Percentiles rank a stretch among this genome's conserved stretches.
These are phyloP conservation scores for Oryza rufipogon DNA, from an alignment of 176 grass and related monocot genomes.

Conservation along the genomic window DNA sequence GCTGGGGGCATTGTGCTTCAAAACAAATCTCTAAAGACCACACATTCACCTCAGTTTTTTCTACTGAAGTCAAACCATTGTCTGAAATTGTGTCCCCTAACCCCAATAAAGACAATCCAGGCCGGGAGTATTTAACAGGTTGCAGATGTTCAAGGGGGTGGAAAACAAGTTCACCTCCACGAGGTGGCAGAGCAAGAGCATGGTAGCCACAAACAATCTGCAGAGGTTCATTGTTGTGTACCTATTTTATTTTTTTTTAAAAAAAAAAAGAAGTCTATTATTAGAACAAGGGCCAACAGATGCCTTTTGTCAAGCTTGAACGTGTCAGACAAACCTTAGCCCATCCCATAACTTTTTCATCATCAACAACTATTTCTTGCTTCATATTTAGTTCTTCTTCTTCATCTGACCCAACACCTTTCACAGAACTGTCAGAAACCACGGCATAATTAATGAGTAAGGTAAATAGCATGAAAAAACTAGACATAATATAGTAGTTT, in stretches of 20 bases:
- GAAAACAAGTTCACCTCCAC: conserved; percentile 86
- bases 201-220: conserved; percentile 99
- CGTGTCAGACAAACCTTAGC: conserved; percentile 76
- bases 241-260: conserved; percentile 53
- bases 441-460: conserved; percentile 36
- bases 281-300: conserved; percentile 39
- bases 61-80: conserved; percentile 46
- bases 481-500: conserved; percentile 16
- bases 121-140: conserved; percentile 77
- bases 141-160: conserved; percentile 89
- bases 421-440: conserved; percentile 80
- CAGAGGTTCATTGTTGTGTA: conserved; percentile 88
- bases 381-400: conserved; percentile 71
- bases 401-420: conserved; percentile 75
- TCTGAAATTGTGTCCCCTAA: conserved; percentile 48
- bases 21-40: conserved; percentile 22
- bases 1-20: not conserved
- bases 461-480: conserved; percentile 3
- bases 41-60: conserved; percentile 67
- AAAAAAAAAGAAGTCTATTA: conserved; percentile 5
- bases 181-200: conserved; percentile 72
- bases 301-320: conserved; percentile 31
- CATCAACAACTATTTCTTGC: conserved; percentile 70
- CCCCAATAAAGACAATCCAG: conserved; percentile 62
- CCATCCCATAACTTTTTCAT: conserved; percentile 95